Evolutionary conservation across 148 eudicot species (phyloP).

Genomic region (Silene uniflora): DNA sequence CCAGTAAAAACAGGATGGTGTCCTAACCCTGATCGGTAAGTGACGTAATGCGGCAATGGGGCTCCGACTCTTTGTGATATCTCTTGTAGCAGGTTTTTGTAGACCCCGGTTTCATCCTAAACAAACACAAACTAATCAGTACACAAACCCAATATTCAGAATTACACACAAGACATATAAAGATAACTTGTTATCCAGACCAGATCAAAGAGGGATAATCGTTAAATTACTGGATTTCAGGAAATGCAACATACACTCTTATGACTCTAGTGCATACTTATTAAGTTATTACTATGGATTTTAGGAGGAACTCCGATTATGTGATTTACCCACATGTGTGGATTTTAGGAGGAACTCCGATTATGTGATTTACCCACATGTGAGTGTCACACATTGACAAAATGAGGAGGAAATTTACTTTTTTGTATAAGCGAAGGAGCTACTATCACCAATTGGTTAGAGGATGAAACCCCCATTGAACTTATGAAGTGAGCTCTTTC

Average conservation of each 20-base stretch:
- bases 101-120: conserved; percentile 79
- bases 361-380: no score
- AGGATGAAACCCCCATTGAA: no score
- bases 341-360: no score
- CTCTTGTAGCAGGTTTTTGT: conserved; percentile 73
- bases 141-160: background rate
- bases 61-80: conserved; percentile 82
- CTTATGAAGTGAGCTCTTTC: no score
- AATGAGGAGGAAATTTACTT: no score
- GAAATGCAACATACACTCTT: background rate
- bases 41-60: conserved; percentile 62
- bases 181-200: background rate
- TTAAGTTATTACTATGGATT: no score
- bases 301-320: no score
- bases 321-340: no score
- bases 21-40: conserved; percentile 67
- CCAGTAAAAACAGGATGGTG: conserved; percentile 75
- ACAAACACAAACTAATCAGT: conserved; percentile 24
- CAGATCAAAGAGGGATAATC: background rate
- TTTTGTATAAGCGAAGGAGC: no score
- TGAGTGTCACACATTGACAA: no score
- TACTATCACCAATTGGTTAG: no score
- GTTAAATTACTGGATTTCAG: background rate
- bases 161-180: background rate
- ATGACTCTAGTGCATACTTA: no score